Evolutionary conservation across 352 stramenopile species (phyloP), one percentile per base, ranked within the genome.

Genomic region (Globisporangium recalcitrans): DNA sequence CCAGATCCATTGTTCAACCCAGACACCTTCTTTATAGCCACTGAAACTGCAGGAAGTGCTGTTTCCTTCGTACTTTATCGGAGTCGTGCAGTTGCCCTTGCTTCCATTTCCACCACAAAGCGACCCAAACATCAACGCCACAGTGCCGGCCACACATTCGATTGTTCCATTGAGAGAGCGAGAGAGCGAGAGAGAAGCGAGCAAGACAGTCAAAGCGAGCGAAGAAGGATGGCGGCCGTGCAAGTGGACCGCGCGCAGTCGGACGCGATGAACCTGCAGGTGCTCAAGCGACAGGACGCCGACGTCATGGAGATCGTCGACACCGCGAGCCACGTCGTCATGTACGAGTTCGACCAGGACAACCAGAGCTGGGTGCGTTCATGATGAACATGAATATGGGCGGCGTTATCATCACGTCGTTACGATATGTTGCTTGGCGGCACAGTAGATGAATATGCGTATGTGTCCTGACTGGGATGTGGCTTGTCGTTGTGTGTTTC

Each of bases 321-420:
- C 75, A 95, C 75, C 31, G 82, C 84, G 57, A 92, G 82, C 64
- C 86, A 95, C 60, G 86, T 93, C 27, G 86, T 93, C 52, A 85
- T 95, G 64, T 95, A 95, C 77, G 86, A 95, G 74, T 95, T 95
- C 60, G 79, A 93, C 67, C 82, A 92, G 74, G 68, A 68, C 44
- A 78, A 76, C 51, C 83, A 95, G 76, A 88, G 69, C 47, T 95
- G 86, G 86, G 86, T 95, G 66, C 71, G 83, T 75, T 7, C 7
- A 16, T 63, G 24, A 19, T 53, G 5, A 27, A 31, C 5, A 31
- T 31, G 27, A 2, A 6, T 31, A 2, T 31, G 16, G 32, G 2
- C 22, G 24, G 47, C 26, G 16, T 22, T 10, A 11, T 38, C 26
- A 11, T 11, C 14, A 13, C 8, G 8, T 38, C 26, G 5, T 11